Evolutionary conservation across 2,329 filamentous ascomycete genomes (phyloP).

Genomic region (Colletotrichum orchidophilum): DNA sequence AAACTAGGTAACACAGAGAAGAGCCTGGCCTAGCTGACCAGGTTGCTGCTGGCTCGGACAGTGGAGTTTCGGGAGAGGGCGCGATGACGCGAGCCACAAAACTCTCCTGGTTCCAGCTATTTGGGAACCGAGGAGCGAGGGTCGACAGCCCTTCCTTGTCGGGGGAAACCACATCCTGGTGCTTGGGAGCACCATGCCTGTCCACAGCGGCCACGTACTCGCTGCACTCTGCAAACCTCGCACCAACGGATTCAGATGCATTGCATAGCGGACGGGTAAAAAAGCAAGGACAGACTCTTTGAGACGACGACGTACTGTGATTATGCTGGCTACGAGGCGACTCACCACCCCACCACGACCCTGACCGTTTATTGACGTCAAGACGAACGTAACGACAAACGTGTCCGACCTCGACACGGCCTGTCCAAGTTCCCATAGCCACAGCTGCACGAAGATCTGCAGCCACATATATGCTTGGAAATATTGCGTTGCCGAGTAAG

Average conservation of each 20-base stretch:
- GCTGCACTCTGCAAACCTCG: slow-evolving; percentile 19
- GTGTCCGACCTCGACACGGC: neutral
- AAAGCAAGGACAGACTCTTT: slow-evolving; percentile 23
- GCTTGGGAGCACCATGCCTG: slow-evolving; percentile 26
- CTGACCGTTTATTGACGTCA: slow-evolving; percentile 14
- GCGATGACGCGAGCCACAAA: slow-evolving; percentile 36
- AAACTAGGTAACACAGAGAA: slow-evolving; percentile 18
- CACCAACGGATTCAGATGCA: slow-evolving; percentile 25
- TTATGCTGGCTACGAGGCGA: neutral
- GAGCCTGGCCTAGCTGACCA: neutral
- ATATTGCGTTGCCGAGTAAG: neutral
- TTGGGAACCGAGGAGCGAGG: slow-evolving; percentile 28
- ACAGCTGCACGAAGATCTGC: slow-evolving; percentile 12
- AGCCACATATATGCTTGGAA: neutral
- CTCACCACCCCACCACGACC: neutral
- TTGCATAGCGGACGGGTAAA: slow-evolving; percentile 20
- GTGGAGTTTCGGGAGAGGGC: slow-evolving; percentile 33
- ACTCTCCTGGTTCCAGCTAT: slow-evolving; percentile 34
- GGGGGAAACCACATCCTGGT: slow-evolving; percentile 18
- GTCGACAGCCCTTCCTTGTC: slow-evolving; percentile 32
- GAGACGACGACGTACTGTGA: slow-evolving; percentile 17
- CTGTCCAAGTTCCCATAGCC: neutral
- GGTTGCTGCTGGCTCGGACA: slow-evolving; percentile 21
- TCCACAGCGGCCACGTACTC: slow-evolving; percentile 30
- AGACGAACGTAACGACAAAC: neutral